Evolutionary conservation across 2,329 filamentous ascomycete genomes (phyloP).

Genomic region (Penicillium sp.): DNA sequence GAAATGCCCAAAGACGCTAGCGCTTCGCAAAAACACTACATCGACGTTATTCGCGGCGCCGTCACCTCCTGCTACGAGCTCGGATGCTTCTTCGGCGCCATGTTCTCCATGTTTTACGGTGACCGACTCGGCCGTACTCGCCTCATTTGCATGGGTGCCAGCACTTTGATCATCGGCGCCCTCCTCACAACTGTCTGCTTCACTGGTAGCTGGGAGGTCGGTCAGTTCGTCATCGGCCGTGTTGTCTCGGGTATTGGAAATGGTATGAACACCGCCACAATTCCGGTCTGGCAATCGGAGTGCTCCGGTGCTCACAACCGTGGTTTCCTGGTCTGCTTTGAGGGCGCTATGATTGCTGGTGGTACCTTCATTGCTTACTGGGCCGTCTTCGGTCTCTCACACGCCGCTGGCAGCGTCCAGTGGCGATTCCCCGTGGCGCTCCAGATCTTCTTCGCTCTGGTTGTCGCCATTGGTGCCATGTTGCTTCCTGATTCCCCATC

Average conservation of each 20-base stretch:
- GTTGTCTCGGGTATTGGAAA: constrained; percentile 34
- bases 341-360: constrained; percentile 25
- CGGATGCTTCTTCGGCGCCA: constrained; percentile 36
- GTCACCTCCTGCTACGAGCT: constrained; percentile 55
- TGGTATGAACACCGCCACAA: constrained; percentile 33
- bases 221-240: constrained; percentile 40
- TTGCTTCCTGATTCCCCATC: constrained; percentile 55
- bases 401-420: constrained; percentile 27
- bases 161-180: constrained; percentile 42
- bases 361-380: constrained; percentile 29
- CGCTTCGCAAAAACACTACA: constrained; percentile 15
- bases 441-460: constrained; percentile 42
- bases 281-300: constrained; percentile 39
- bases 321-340: constrained; percentile 28
- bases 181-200: constrained; percentile 19
- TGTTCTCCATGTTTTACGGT: constrained; percentile 24
- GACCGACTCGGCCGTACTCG: constrained; percentile 27
- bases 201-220: constrained; percentile 14
- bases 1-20: constrained; percentile 30
- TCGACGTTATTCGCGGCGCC: constrained; percentile 48
- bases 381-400: constrained; percentile 27
- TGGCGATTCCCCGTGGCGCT: constrained; percentile 50
- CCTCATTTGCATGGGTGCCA: constrained; percentile 55
- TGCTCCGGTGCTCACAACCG: constrained; percentile 26
- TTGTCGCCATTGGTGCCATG: constrained; percentile 20